These are phyloP conservation scores for Mucor mucedo DNA, from an alignment of 371 early-diverging fungal genomes.

Conservation along the genomic window DNA sequence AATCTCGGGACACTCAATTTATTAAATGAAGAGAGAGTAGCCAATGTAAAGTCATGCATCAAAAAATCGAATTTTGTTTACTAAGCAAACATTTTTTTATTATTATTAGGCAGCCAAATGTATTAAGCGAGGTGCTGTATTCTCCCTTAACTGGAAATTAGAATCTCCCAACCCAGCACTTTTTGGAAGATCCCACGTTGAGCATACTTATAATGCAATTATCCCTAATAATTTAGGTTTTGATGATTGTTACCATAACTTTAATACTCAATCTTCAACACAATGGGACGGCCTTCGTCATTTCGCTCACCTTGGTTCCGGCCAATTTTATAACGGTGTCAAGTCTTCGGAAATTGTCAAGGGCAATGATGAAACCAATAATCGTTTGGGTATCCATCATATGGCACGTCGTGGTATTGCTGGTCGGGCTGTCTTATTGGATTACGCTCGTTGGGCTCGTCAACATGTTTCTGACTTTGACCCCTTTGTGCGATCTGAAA, in stretches of 20 bases:
- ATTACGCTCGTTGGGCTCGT: slow-evolving; percentile 48
- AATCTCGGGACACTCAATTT: slow-evolving; percentile 48
- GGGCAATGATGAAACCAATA: slow-evolving; percentile 3
- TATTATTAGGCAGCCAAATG: slow-evolving; percentile 25
- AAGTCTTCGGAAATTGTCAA: neutral
- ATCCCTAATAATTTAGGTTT: slow-evolving; percentile 19
- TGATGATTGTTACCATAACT: slow-evolving; percentile 46
- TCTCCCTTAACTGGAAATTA: slow-evolving; percentile 47
- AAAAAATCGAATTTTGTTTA: too few species aligned
- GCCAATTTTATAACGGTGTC: slow-evolving; percentile 42
- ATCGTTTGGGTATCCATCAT: slow-evolving; percentile 48
- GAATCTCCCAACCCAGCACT: slow-evolving; percentile 36
- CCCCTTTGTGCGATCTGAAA: slow-evolving; percentile 37
- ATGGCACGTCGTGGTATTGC: slow-evolving; percentile 53
- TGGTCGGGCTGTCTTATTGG: slow-evolving; percentile 49
- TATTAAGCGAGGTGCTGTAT: slow-evolving; percentile 34
- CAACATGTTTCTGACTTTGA: slow-evolving; percentile 31
- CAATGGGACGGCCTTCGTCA: slow-evolving; percentile 57
- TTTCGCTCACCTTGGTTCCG: slow-evolving; percentile 24
- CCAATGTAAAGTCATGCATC: slow-evolving; percentile 25
- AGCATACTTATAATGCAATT: slow-evolving; percentile 30
- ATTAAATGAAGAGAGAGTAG: slow-evolving; percentile 37
- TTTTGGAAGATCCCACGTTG: slow-evolving; percentile 31
- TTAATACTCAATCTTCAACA: slow-evolving; percentile 45
- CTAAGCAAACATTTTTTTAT: too few species aligned